Conservation (phyloP, 257 asterid genomes). For the Buddleja alternifolia region DNA sequence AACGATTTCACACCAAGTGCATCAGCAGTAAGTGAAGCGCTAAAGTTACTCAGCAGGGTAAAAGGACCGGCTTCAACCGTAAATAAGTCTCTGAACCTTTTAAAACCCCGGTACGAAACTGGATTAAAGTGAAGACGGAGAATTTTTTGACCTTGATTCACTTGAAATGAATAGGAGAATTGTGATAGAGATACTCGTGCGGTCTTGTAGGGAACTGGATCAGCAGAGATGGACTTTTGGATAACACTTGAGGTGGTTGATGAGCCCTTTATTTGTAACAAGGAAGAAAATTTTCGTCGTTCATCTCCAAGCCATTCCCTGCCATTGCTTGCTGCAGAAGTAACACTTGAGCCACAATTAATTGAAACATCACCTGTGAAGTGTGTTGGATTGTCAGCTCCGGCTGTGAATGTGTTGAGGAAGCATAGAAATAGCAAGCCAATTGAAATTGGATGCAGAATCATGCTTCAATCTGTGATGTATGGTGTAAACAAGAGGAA, state of each 20-base stretch:
- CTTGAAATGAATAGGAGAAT: constrained; percentile 30
- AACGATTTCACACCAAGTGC: constrained; percentile 28
- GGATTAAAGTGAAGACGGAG: constrained; percentile 37
- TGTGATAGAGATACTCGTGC: constrained; percentile 34
- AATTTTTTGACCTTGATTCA: constrained; percentile 37
- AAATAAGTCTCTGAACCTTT: constrained; percentile 31
- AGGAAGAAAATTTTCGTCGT: constrained; percentile 1
- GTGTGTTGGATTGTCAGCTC: constrained; percentile 18
- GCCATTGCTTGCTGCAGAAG: constrained; percentile 39
- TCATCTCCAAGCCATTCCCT: constrained; percentile 53
- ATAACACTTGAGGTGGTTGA: constrained; percentile 37
- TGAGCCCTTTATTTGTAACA: constrained; percentile 40
- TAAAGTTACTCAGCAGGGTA: constrained; percentile 38
- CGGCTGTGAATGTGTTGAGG: not conserved
- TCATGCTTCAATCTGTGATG: too few relatives aligned
- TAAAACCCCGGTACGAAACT: constrained; percentile 23
- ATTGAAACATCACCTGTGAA: constrained; percentile 35
- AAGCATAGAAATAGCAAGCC: not conserved
- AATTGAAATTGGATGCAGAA: not conserved
- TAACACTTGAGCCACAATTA: constrained; percentile 40
- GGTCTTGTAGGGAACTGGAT: constrained; percentile 30
- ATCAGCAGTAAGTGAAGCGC: constrained; percentile 40
- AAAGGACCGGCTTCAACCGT: constrained; percentile 37
- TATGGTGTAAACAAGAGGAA: too few relatives aligned
- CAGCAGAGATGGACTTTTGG: not conserved